A percentile compares a stretch with the other conserved stretches of the same genome.
phyloP scores from a whole-genome alignment of 306 rosid genomes.

The Prunus mira region DNA sequence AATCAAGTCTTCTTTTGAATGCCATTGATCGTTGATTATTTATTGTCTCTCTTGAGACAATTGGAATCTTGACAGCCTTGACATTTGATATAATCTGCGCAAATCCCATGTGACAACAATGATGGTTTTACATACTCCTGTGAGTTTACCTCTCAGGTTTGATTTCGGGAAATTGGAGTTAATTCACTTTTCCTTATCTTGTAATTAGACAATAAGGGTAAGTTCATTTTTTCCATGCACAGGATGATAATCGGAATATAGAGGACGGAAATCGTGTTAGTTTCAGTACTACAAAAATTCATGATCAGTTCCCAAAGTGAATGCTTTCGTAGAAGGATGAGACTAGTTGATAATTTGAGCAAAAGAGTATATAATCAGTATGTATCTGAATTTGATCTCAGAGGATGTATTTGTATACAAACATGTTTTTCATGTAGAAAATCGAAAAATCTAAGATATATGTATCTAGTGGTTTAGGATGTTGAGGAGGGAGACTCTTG shows the following conservation, averaged over 20 bases:
- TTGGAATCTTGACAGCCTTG: conserved; percentile 16
- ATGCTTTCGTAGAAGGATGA: too few relatives aligned
- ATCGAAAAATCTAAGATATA: background rate
- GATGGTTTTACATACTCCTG: too few relatives aligned
- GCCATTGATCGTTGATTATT: background rate
- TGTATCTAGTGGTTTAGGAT: conserved; percentile 19
- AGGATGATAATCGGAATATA: background rate
- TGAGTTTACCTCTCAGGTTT: background rate
- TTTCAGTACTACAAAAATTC: too few relatives aligned
- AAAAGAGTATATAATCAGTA: too few relatives aligned
- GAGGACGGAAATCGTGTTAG: too few relatives aligned
- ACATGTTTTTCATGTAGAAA: background rate
- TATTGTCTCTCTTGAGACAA: background rate
- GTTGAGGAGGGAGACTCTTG: conserved; percentile 36
- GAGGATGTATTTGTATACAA: background rate
- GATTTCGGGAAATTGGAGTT: too few relatives aligned
- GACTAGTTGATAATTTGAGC: too few relatives aligned
- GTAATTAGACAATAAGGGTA: too few relatives aligned
- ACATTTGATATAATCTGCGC: background rate
- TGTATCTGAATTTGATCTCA: background rate
- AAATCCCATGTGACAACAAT: background rate
- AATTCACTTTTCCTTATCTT: too few relatives aligned
- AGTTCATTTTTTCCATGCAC: background rate
- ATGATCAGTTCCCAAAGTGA: too few relatives aligned
- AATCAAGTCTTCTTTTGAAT: background rate